These are phyloP conservation scores for Skeletonema tropicum DNA, from an alignment of 108 stramenopile genomes.

Conservation along the genomic window DNA sequence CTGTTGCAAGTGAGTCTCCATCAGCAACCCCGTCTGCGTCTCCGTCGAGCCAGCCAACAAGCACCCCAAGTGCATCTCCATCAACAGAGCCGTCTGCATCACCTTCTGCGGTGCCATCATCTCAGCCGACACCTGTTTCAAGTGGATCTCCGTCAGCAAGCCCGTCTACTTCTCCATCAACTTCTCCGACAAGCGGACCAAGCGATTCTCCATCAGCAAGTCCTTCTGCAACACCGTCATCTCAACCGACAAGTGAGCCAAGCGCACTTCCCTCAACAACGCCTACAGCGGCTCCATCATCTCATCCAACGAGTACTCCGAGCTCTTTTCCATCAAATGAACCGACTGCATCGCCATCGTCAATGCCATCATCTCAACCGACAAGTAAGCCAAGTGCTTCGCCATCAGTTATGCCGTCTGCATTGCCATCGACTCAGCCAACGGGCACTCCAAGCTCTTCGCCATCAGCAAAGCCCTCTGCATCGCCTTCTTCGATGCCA, in stretches of 20 bases:
- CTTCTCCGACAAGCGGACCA: not conserved
- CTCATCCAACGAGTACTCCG: constrained; percentile 8
- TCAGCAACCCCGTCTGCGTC: not conserved
- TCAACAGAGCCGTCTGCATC: constrained; percentile 1
- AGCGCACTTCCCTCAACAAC: not conserved
- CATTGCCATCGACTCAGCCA: too few relatives aligned
- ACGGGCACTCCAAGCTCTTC: too few relatives aligned
- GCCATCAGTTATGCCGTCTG: not conserved
- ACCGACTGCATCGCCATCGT: not conserved
- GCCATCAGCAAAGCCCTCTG: constrained; percentile 2
- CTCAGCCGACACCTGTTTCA: too few relatives aligned
- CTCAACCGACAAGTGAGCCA: not conserved
- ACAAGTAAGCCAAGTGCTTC: not conserved
- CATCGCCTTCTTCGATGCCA: too few relatives aligned
- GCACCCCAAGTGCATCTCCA: not conserved
- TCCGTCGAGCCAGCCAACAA: too few relatives aligned
- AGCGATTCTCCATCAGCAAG: not conserved
- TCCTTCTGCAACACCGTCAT: constrained; percentile 7
- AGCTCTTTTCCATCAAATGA: not conserved
- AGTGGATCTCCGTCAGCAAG: not conserved
- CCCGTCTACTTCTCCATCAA: not conserved
- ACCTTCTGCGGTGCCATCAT: too few relatives aligned
- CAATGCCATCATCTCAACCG: not conserved
- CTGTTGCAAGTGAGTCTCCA: not conserved
- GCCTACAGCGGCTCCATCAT: not conserved